Base-by-base conservation (phyloP, 441 rosid species). In the Erodium moschatum region DNA sequence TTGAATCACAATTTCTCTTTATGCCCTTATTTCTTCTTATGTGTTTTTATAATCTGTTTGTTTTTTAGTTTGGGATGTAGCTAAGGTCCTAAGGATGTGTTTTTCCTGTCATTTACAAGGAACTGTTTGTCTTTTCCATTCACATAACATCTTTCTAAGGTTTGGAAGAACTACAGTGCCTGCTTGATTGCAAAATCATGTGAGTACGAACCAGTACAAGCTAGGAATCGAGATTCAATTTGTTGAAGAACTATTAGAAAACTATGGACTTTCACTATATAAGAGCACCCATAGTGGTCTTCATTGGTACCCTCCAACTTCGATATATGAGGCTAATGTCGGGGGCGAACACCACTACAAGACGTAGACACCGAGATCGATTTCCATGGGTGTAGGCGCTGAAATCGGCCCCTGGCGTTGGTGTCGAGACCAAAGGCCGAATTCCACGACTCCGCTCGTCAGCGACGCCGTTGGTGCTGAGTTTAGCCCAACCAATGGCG, bases 21-120 rank as follows among this genome's bases (percentile, higher is more conserved):
- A 8, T 19, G 7, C 29, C 2, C 2, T 2, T 24, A 2, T 2
- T 18, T 58, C 19, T 58, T 8, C 4, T 20, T 58, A 8, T 10
- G 13, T 58, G 63, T 58, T 19, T 58, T 24, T 58, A 58, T 58
- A 29, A 18, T 58, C 27, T 58, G 63, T 58, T 58, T 20, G 29
- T 58, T 58, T 8, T 58, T 20, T 58, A 7, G 63, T 58, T 58
- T 15, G 27, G 63, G 29, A 11, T 46, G 27, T 58, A 18, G 63
- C 63, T 58, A 15, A 58, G 63, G 24, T 15, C 63, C 8, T 12
- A 12, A 3, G 27, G 27, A 24, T 24, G 27, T 24, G 27, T 20
- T 6, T 19, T 16, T 18, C 12, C 63, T 58, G 13, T 19, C 12
- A 19, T 58, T 58, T 19, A 58, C 63, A 20, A 11, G 33, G 33